Percentiles rank a stretch among this genome's conserved stretches.
Conservation (phyloP, 2,329 filamentous ascomycete genomes). For the Emergomyces pasteurianus region DNA sequence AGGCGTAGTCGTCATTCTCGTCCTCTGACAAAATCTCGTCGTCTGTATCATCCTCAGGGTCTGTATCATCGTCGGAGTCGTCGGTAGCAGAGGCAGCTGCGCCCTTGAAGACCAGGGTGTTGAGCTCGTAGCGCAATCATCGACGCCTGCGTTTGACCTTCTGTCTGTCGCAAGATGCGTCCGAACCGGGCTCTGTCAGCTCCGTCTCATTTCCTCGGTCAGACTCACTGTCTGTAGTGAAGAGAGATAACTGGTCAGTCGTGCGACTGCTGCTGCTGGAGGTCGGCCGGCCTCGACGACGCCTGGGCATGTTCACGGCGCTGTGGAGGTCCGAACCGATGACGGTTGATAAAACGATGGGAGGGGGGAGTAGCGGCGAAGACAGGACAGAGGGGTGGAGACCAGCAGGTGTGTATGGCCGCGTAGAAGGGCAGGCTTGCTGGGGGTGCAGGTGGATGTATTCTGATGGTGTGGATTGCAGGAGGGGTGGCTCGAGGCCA, state of each 20-base stretch:
- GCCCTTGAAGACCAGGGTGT: not conserved
- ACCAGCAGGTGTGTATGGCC: not conserved
- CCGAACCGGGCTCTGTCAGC: not conserved
- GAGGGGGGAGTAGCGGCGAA: not conserved
- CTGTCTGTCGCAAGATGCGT: not conserved
- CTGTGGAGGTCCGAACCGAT: not conserved
- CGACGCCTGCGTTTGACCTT: conserved; percentile 1
- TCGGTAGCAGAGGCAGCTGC: not conserved
- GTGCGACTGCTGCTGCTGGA: not conserved
- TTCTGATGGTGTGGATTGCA: not conserved
- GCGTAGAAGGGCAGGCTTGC: not conserved
- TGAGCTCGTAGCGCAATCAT: not conserved
- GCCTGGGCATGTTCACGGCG: not conserved
- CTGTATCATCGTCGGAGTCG: not conserved
- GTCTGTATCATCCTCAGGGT: not conserved
- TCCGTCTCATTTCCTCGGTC: not conserved
- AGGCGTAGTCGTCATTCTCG: conserved; percentile 1
- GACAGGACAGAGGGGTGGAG: not conserved
- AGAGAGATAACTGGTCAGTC: not conserved
- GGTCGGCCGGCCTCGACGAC: not conserved
- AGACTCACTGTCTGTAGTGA: not conserved
- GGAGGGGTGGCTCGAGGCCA: not conserved
- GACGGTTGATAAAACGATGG: not conserved
- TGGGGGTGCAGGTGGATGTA: not conserved
- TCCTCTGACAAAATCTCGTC: not conserved